phyloP scores from a whole-genome alignment of 208 protist genomes.

The Trypanosoma brucei region DNA sequence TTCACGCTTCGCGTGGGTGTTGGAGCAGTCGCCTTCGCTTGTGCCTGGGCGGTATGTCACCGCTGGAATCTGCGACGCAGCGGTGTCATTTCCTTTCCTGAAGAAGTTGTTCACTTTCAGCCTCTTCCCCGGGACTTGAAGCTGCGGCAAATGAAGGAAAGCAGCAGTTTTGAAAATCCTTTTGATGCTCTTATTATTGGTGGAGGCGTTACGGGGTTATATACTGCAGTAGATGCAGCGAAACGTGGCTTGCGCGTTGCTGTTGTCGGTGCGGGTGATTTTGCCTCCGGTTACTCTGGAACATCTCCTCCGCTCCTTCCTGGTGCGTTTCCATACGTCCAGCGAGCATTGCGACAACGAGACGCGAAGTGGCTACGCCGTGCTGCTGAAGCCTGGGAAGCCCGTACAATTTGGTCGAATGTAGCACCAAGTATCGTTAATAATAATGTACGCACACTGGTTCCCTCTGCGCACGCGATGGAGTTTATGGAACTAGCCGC shows the following conservation, averaged over 20 bases:
- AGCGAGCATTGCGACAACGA: conserved; percentile 74
- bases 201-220: conserved; percentile 62
- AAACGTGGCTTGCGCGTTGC: conserved; percentile 71
- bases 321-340: conserved; percentile 63
- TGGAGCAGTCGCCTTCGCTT: conserved; percentile 8
- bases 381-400: conserved; percentile 36
- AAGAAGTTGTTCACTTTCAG: neutral
- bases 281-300: conserved; percentile 36
- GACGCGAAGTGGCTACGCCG: conserved; percentile 47
- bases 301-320: conserved; percentile 31
- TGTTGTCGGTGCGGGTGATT: conserved; percentile 65
- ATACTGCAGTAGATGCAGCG: conserved; percentile 79
- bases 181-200: conserved; percentile 80
- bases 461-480: conserved; percentile 47
- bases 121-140: conserved; percentile 17
- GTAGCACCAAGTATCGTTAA: conserved; percentile 32
- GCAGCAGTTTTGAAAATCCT: conserved; percentile 15
- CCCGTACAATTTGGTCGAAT: conserved; percentile 53
- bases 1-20: conserved; percentile 31
- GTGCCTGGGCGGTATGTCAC: conserved; percentile 20
- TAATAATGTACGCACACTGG: conserved; percentile 28
- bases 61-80: conserved; percentile 54
- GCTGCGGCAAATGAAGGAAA: conserved; percentile 20
- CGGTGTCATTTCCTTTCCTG: conserved; percentile 11
- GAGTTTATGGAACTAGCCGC: conserved; percentile 60